A percentile compares a stretch with the other conserved stretches of the same genome.
These are phyloP conservation scores for Daedaleopsis sinensis DNA, from an alignment of 768 basidiomycete species.

Conservation along the genomic window DNA sequence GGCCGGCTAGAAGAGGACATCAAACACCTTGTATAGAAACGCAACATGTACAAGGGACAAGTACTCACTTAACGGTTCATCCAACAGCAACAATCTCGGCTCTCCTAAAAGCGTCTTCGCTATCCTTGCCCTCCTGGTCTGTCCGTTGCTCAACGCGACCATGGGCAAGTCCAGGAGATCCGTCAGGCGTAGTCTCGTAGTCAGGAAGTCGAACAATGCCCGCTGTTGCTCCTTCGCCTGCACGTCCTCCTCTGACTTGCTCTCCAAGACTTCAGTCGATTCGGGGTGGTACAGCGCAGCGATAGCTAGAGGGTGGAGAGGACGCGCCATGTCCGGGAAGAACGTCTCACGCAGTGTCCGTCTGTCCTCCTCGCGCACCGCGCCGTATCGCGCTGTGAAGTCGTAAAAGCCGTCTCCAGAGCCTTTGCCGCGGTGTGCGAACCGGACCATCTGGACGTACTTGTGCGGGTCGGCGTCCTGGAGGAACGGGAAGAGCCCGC, in stretches of 20 bases:
- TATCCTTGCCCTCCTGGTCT: constrained; percentile 86
- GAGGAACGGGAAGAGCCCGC: constrained; percentile 81
- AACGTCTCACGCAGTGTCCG: constrained; percentile 75
- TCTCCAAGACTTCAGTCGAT: constrained; percentile 12
- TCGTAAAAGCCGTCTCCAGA: constrained; percentile 83
- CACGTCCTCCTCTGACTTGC: background rate
- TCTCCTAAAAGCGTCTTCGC: constrained; percentile 70
- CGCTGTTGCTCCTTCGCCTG: constrained; percentile 29
- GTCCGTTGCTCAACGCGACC: constrained; percentile 88
- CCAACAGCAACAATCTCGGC: constrained; percentile 81
- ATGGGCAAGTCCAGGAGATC: constrained; percentile 79
- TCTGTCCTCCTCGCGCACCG: constrained; percentile 82
- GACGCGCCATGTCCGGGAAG: constrained; percentile 47
- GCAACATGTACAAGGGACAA: background rate
- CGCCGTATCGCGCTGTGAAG: constrained; percentile 91
- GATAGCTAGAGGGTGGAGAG: constrained; percentile 28
- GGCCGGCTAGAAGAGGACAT: constrained; percentile 58
- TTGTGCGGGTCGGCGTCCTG: constrained; percentile 51
- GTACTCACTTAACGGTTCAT: constrained; percentile 84
- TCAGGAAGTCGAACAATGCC: constrained; percentile 53
- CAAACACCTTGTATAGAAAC: background rate
- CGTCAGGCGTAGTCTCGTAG: constrained; percentile 56
- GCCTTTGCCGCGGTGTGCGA: constrained; percentile 59
- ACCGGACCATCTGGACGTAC: constrained; percentile 61
- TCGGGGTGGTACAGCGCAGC: constrained; percentile 28